Evolutionary conservation across 2,329 filamentous ascomycete genomes (phyloP), one percentile per base, ranked within the genome.

Genomic region (Didymella glomerata): DNA sequence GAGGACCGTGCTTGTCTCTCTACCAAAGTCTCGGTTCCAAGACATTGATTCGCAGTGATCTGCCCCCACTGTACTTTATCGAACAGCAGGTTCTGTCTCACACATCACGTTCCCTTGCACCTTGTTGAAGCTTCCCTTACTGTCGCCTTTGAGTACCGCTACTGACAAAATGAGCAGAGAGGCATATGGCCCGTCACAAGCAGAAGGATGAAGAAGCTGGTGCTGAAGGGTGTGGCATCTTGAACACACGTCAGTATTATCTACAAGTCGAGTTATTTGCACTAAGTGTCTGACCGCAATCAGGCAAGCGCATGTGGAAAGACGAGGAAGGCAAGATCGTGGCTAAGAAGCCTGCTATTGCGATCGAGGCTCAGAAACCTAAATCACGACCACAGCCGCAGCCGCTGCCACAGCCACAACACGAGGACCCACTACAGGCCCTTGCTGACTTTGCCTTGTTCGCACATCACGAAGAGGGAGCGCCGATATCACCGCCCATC

Each of bases 141-240:
- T 25, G 40, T 36, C 62, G 20, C 16, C 7, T 14, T 40, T 34
- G 51, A 48, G 28, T 28, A 44, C 44, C n/a, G 28, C 41, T 24
- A 54, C 68, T 76, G 52, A 76, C 66, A 51, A 11, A 13, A 60
- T 62, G 55, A 42, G 27, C 56, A 87, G 86, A 83, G 40, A 80
- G 86, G 64, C 86, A 89, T 70, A 83, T 88, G 78, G 70, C 73
- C 48, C 79, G 82, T 7, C 82, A 84, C 68, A 79, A 78, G 10
- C 82, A 85, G 57, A 85, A 83, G 60, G 84, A 86, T 68, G 77
- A 81, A 32, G 83, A 85, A 76, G 84, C 84, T 61, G 83, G 84
- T 40, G 83, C 82, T 16, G 79, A 81, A 63, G 83, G 83, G 14
- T 76, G 73, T 42, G 83, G 83, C 28, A 71, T 81, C 28, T 70